phyloP scores from a whole-genome alignment of 75 land plant species.

The Chamaecyparis obtusa region DNA sequence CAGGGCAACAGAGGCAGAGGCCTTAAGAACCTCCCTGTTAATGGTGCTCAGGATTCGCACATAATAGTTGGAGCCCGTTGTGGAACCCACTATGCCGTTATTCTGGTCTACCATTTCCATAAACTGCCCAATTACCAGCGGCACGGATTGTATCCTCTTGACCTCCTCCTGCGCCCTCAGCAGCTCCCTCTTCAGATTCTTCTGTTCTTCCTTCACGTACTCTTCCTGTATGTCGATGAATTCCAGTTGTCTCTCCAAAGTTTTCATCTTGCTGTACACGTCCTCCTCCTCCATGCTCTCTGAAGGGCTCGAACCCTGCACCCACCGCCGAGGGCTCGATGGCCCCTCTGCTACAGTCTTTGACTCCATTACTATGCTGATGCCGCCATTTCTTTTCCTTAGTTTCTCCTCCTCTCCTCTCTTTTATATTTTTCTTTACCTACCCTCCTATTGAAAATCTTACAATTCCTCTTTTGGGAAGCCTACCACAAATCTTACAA shows the following conservation, averaged over 20 bases:
- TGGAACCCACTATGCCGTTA: constrained; percentile 83
- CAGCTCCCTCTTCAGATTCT: constrained; percentile 76
- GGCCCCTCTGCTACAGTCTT: constrained; percentile 7
- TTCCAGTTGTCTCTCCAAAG: constrained; percentile 70
- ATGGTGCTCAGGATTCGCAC: constrained; percentile 79
- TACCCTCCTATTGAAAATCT: no score
- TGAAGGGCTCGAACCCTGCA: constrained; percentile 20
- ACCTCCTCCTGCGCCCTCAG: constrained; percentile 90
- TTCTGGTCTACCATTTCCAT: constrained; percentile 93
- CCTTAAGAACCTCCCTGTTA: constrained; percentile 69
- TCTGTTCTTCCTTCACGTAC: constrained; percentile 84
- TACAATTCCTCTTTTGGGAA: no score
- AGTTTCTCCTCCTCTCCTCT: no score
- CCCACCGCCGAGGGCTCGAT: background rate
- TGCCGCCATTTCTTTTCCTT: constrained; percentile 15
- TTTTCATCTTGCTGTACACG: constrained; percentile 69
- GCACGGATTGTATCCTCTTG: constrained; percentile 88
- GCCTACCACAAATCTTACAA: no score
- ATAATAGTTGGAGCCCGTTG: constrained; percentile 85
- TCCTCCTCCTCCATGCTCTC: constrained; percentile 56
- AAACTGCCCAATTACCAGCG: constrained; percentile 85
- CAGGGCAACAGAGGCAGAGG: constrained; percentile 85
- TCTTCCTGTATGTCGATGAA: constrained; percentile 87
- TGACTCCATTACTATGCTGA: constrained; percentile 31
- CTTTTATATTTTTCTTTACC: no score